phyloP scores from a whole-genome alignment of 192 early-diverging fungal species.

The Gryganskiella cystojenkinii region DNA sequence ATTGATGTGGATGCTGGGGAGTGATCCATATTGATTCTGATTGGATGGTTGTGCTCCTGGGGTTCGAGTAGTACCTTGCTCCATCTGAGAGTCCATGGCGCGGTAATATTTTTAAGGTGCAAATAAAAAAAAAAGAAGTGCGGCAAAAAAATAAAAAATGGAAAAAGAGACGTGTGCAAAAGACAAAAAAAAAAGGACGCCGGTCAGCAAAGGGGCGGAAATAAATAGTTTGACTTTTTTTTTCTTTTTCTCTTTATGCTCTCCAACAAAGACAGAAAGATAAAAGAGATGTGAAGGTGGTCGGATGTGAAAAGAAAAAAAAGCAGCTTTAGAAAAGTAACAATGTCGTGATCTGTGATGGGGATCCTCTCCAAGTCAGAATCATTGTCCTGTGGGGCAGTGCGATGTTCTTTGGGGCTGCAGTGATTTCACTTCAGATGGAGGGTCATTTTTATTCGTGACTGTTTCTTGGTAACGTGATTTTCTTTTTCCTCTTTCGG shows the following conservation, averaged over 20 bases:
- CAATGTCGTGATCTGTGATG: too few species aligned
- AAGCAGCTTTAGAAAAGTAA: too few species aligned
- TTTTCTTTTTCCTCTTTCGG: too few species aligned
- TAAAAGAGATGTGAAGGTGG: background rate
- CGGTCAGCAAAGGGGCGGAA: background rate
- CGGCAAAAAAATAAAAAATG: constrained; percentile 3
- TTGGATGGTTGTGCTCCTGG: too few species aligned
- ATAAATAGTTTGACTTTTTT: constrained; percentile 8
- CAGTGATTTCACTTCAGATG: too few species aligned
- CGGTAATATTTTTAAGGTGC: constrained; percentile 30
- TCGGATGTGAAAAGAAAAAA: background rate
- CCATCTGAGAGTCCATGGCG: constrained; percentile 50
- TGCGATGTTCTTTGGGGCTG: too few species aligned
- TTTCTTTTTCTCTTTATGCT: constrained; percentile 2
- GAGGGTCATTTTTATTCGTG: too few species aligned
- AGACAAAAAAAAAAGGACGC: constrained; percentile 1
- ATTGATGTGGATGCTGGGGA: background rate
- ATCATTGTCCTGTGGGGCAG: too few species aligned
- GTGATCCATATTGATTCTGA: too few species aligned
- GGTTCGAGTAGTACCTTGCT: constrained; percentile 40
- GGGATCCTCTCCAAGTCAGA: too few species aligned
- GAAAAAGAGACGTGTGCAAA: background rate
- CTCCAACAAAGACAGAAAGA: background rate
- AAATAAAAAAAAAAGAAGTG: constrained; percentile 7
- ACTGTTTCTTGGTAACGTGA: too few species aligned